These are phyloP conservation scores for Centrapalus pauciflorus DNA, from an alignment of 129 eudicot species.

Conservation along the genomic window DNA sequence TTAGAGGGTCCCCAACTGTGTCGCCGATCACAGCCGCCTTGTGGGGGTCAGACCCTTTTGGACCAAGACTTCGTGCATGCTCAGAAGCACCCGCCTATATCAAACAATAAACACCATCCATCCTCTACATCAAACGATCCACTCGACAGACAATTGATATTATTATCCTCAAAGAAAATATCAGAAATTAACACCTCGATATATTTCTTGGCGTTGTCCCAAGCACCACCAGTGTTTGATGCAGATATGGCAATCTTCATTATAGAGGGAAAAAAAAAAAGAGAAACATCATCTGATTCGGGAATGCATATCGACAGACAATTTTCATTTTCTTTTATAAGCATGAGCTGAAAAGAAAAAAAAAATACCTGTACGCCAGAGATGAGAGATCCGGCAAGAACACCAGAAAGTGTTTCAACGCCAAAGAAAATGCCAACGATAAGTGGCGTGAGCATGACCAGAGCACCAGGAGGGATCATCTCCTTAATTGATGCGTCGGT, in stretches of 20 bases:
- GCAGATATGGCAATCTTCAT: constrained; percentile 47
- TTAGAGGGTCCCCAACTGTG: constrained; percentile 48
- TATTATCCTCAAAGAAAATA: no score
- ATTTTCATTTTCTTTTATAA: neutral
- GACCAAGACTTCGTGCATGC: constrained; percentile 41
- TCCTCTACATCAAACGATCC: neutral
- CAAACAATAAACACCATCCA: neutral
- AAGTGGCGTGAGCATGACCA: constrained; percentile 47
- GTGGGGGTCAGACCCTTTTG: constrained; percentile 52
- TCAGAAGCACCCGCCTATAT: constrained; percentile 44
- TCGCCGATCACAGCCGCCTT: constrained; percentile 56
- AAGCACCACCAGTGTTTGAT: constrained; percentile 54
- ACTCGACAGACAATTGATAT: no score
- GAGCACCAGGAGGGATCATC: constrained; percentile 56
- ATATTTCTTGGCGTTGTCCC: constrained; percentile 56
- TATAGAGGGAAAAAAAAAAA: neutral
- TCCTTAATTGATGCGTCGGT: no score
- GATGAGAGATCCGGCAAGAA: constrained; percentile 46
- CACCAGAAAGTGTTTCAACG: constrained; percentile 43
- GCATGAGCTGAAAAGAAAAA: neutral
- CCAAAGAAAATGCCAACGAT: constrained; percentile 49
- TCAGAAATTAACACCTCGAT: constrained; percentile 28
- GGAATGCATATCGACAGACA: no score
- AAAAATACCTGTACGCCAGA: constrained; percentile 48
- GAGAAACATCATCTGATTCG: no score